These are phyloP conservation scores for Rhododendron kiyosumense DNA, from an alignment of 148 eudicot species.

Conservation along the genomic window DNA sequence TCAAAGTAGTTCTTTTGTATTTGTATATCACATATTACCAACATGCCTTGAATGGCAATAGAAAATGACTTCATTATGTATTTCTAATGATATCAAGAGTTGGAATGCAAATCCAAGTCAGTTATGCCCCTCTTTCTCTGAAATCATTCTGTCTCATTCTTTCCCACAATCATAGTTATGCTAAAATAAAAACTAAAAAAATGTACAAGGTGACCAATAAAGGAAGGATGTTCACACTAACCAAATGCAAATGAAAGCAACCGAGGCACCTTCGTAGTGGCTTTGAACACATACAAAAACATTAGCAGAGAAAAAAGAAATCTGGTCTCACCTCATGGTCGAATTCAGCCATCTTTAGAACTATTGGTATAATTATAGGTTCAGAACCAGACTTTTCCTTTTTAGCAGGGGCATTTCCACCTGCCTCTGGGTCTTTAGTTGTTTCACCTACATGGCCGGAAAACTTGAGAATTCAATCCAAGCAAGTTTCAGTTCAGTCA, in stretches of 20 bases:
- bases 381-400: constrained; percentile 72
- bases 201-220: neutral
- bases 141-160: neutral
- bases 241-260: neutral
- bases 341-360: constrained; percentile 93
- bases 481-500: neutral
- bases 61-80: too few species aligned
- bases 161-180: neutral
- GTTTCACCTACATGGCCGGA: constrained; percentile 44
- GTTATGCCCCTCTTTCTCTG: neutral
- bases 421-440: constrained; percentile 35
- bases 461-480: constrained; percentile 14
- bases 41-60: neutral
- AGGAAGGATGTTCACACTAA: neutral
- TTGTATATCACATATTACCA: neutral
- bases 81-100: neutral
- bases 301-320: constrained; percentile 1
- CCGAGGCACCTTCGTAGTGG: neutral
- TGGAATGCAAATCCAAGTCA: neutral
- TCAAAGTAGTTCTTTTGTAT: neutral
- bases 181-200: neutral
- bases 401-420: constrained; percentile 29
- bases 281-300: neutral
- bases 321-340: constrained; percentile 72
- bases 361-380: constrained; percentile 88